Percentiles rank a stretch among this genome's conserved stretches.
phyloP scores from a whole-genome alignment of 176 grass and related monocot species.

The Areca catechu region DNA sequence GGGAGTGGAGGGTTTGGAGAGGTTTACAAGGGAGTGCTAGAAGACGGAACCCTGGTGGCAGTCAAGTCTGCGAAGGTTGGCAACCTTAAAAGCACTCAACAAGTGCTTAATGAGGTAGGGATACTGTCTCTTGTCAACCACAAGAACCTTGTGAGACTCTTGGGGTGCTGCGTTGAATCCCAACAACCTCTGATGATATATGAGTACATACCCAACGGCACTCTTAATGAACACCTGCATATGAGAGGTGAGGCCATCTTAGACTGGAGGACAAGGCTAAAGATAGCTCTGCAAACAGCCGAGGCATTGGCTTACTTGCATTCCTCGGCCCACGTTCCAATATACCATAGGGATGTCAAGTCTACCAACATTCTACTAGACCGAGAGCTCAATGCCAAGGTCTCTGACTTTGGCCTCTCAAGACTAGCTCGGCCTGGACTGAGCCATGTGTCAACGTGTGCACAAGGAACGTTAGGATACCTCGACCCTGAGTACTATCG shows the following conservation, averaged over 20 bases:
- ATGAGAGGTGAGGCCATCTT: slow-evolving; percentile 1
- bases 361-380: slow-evolving; percentile 23
- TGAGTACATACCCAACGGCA: slow-evolving; percentile 28
- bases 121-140: slow-evolving; percentile 27
- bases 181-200: slow-evolving; percentile 23
- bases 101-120: slow-evolving; percentile 20
- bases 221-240: slow-evolving; percentile 17
- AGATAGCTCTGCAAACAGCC: slow-evolving; percentile 22
- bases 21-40: slow-evolving; percentile 22
- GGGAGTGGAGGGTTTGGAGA: slow-evolving; percentile 24
- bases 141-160: slow-evolving; percentile 25
- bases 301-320: slow-evolving; percentile 28
- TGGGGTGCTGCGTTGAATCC: slow-evolving; percentile 26
- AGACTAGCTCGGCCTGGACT: slow-evolving; percentile 18
- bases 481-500: slow-evolving; percentile 26
- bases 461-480: slow-evolving; percentile 24
- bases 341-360: slow-evolving; percentile 30
- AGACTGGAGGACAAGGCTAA: slow-evolving; percentile 17
- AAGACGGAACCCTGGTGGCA: slow-evolving; percentile 15
- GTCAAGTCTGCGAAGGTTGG: slow-evolving; percentile 18
- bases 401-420: slow-evolving; percentile 23
- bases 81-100: slow-evolving; percentile 20
- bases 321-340: slow-evolving; percentile 17
- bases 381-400: slow-evolving; percentile 24
- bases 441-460: slow-evolving; percentile 24